These are phyloP conservation scores for Tephrocybe sp. DNA, from an alignment of 768 basidiomycete genomes.

Conservation along the genomic window DNA sequence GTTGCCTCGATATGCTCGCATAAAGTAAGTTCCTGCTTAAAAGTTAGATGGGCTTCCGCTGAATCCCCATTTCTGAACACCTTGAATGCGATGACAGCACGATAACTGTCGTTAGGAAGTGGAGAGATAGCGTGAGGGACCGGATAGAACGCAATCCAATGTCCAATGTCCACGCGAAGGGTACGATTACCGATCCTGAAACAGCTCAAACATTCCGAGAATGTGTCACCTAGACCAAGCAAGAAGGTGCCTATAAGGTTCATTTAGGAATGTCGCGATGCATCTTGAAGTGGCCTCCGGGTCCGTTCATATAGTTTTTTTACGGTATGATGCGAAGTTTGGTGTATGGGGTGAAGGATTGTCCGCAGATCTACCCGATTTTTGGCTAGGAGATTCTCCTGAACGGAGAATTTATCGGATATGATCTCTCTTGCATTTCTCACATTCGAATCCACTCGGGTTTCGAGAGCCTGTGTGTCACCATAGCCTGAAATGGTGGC, in stretches of 20 bases:
- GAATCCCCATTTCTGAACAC: conserved; percentile 19
- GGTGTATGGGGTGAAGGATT: conserved; percentile 15
- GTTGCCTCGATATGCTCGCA: background rate
- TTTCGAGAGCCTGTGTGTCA: background rate
- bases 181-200: conserved; percentile 1
- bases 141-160: conserved; percentile 29
- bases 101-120: conserved; percentile 16
- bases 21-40: background rate
- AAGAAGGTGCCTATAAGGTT: conserved; percentile 29
- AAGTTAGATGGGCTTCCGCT: background rate
- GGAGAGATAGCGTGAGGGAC: conserved; percentile 21
- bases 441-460: background rate
- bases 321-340: conserved; percentile 26
- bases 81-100: conserved; percentile 29
- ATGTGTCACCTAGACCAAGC: conserved; percentile 25
- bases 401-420: background rate
- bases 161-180: conserved; percentile 2
- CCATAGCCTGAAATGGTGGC: conserved; percentile 6
- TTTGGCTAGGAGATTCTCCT: background rate
- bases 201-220: background rate
- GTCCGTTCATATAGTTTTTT: conserved; percentile 30
- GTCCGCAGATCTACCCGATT: background rate
- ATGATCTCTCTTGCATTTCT: conserved; percentile 6
- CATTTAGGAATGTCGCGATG: conserved; percentile 27
- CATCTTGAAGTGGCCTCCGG: conserved; percentile 22